Percentiles rank a stretch among this genome's conserved stretches.
These are phyloP conservation scores for Paramecium sexaurelia DNA, from an alignment of 73 alveolate species.

Conservation along the genomic window DNA sequence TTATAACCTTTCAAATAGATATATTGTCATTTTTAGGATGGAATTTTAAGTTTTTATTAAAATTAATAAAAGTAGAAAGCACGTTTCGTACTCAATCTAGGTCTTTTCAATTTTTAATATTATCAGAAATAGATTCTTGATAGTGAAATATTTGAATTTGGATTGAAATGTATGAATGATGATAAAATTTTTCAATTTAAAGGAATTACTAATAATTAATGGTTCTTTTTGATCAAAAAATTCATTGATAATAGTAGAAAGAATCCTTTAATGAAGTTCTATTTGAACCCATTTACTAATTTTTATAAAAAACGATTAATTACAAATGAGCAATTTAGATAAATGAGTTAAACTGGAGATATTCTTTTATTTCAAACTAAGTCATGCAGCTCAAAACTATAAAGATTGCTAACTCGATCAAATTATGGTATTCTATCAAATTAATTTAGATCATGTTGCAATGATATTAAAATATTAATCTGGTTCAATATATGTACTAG, in stretches of 20 bases:
- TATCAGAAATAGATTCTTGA: neutral
- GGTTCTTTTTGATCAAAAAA: slow-evolving; percentile 1
- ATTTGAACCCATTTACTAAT: neutral
- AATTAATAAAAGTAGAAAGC: neutral
- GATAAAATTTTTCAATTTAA: slow-evolving; percentile 6
- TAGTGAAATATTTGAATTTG: neutral
- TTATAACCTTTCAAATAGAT: neutral
- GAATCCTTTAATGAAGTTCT: neutral
- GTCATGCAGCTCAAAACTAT: neutral
- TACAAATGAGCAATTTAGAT: neutral
- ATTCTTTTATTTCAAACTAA: slow-evolving; percentile 2
- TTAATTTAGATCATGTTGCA: slow-evolving; percentile 33
- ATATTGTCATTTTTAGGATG: slow-evolving; percentile 41
- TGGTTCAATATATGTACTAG: neutral
- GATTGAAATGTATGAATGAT: neutral
- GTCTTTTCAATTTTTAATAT: slow-evolving; percentile 13
- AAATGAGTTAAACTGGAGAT: slow-evolving; percentile 49
- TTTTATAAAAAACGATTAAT: slow-evolving; percentile 42
- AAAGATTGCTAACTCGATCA: slow-evolving; percentile 30
- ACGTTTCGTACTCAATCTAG: neutral
- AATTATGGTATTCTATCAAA: neutral
- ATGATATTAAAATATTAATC: slow-evolving; percentile 13
- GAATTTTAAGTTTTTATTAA: slow-evolving; percentile 15
- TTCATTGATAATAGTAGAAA: neutral
- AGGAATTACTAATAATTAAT: neutral